Percentiles rank a stretch among this genome's conserved stretches.
Conservation (phyloP, 495 filamentous ascomycete genomes). For the Lophium mytilinum region DNA sequence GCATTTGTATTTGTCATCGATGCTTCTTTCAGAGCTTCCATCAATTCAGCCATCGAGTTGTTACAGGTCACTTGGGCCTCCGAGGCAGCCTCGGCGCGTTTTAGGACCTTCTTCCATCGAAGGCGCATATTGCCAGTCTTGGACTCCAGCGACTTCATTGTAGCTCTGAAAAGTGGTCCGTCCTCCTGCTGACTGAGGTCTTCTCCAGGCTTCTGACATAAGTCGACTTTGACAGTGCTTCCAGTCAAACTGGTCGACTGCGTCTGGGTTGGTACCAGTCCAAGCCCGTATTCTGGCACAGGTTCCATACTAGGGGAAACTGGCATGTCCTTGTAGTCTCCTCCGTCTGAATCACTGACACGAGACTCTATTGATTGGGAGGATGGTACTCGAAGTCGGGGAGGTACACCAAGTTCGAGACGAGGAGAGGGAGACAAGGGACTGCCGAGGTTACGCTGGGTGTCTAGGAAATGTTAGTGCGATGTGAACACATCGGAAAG, state of each 20-base stretch:
- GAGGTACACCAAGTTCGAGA: slow-evolving; percentile 62
- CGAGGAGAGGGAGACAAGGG: slow-evolving; percentile 47
- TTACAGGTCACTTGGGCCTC: slow-evolving; percentile 75
- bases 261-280: slow-evolving; percentile 29
- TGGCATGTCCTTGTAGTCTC: slow-evolving; percentile 49
- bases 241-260: slow-evolving; percentile 35
- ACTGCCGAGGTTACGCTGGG: slow-evolving; percentile 27
- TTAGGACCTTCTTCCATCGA: slow-evolving; percentile 93
- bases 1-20: slow-evolving; percentile 89
- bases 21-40: slow-evolving; percentile 80
- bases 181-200: slow-evolving; percentile 83
- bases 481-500: not conserved
- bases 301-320: slow-evolving; percentile 53
- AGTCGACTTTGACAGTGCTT: slow-evolving; percentile 72
- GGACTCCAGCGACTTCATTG: slow-evolving; percentile 92
- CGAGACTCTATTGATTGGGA: slow-evolving; percentile 73
- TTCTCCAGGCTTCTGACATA: slow-evolving; percentile 79
- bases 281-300: slow-evolving; percentile 42
- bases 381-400: slow-evolving; percentile 72
- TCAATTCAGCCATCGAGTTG: slow-evolving; percentile 70
- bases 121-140: slow-evolving; percentile 91
- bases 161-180: slow-evolving; percentile 90
- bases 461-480: slow-evolving; percentile 23
- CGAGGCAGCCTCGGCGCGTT: slow-evolving; percentile 79
- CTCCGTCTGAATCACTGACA: slow-evolving; percentile 54